Base-by-base conservation (phyloP, 768 basidiomycete genomes). In the Lactifluus echinatus region DNA sequence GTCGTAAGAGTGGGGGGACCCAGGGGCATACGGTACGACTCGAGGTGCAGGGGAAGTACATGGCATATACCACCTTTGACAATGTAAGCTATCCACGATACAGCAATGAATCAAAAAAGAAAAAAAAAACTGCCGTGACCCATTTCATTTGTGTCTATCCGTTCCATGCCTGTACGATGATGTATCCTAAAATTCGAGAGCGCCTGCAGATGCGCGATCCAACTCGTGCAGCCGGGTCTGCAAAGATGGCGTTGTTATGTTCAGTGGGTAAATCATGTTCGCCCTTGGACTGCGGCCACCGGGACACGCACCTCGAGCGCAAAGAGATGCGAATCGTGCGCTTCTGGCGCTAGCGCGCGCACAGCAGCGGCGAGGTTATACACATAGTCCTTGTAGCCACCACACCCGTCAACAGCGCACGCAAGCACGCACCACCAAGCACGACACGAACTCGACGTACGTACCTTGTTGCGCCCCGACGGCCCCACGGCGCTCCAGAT, bases 341-440 rank as follows among this genome's bases (percentile, higher is more conserved):
- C 87, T 31, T 81, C 75, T 0, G 87, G 86, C 0, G 86, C 84
- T 2, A 97, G 79, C 12, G 79, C 69, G n/a, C 83, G 76, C 0
- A 97, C 79, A 0, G 89, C 80, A 17, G 80, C 75, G 0, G 83
- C 84, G 1, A 97, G 82, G 11, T 80, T 75, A 66, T 85, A 95
- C 2, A 96, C 74, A 66, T 97, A 97, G 34, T 96, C 93, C 91
- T 94, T n/a, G n/a, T n/a, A n/a, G n/a, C n/a, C n/a, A n/a, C n/a
- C n/a, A n/a, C n/a, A n/a, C n/a, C n/a, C n/a, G n/a, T n/a, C n/a
- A n/a, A n/a, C n/a, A n/a, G n/a, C n/a, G n/a, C n/a, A n/a, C n/a
- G n/a, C n/a, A n/a, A n/a, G n/a, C n/a, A n/a, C n/a, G n/a, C n/a
- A n/a, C n/a, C n/a, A n/a, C n/a, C n/a, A n/a, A n/a, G n/a, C n/a